Base-by-base conservation (phyloP, 768 basidiomycete genomes). In the Pleurotus giganteus region DNA sequence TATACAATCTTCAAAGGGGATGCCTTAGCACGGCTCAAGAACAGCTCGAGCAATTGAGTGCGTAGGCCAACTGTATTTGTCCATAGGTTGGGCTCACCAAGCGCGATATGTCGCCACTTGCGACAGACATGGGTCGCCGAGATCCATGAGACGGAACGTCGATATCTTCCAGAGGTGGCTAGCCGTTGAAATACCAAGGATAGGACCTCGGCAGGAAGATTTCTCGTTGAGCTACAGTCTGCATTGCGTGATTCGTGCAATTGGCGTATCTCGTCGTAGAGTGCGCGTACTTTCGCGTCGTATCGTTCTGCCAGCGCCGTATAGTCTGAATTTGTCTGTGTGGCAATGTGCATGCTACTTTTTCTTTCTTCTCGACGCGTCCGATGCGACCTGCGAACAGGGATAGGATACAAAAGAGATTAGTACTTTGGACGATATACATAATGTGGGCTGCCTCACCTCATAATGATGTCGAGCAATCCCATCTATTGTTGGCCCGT, bases 211-310 rank as follows among this genome's bases (percentile, higher is more conserved):
- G 46, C 27, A 19, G 46, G 46, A 31, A 32, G 27, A 11, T 32
- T 47, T 11, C 31, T 47, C 11, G n/a, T 47, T 15, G 46, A 24
- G 28, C 46, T 31, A 47, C 46, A 47, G 7, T 17, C 26, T 47
- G 17, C 27, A 8, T 47, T 47, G 6, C n/a, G 1, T 15, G 15
- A n/a, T 6, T 32, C 28, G 8, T 15, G 3, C 15, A 29, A 19
- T 8, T 3, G 63, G 61, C 5, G 26, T 23, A 1, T 34, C 57
- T 15, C 39, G n/a, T 41, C 39, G n/a, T n/a, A n/a, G n/a, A n/a
- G n/a, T n/a, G n/a, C n/a, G 11, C n/a, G 11, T 6, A 47, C 26
- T 13, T 47, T 9, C 42, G 7, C 9, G 31, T 43, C 31, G 31
- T 32, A 32, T 32, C 13, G 31, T 6, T 6, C 31, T 32, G 31